Evolutionary conservation across 306 rosid genomes (phyloP).

Genomic region (Carpinus fangiana): DNA sequence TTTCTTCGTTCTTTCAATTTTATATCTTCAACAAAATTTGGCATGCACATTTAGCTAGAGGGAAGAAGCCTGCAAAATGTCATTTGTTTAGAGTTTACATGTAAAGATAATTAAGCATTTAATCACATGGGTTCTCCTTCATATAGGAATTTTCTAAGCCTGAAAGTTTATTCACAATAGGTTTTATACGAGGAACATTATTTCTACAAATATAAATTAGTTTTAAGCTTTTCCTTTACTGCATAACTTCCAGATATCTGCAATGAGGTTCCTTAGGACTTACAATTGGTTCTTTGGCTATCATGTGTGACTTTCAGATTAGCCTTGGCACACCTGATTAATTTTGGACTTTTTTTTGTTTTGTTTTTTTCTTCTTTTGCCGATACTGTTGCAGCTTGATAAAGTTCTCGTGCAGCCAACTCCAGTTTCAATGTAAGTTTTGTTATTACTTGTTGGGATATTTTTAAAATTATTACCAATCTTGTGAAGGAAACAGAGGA

Average conservation of each 20-base stretch:
- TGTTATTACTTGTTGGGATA: slow-evolving; percentile 11
- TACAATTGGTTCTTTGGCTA: not conserved
- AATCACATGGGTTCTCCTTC: not conserved
- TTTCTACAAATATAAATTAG: not conserved
- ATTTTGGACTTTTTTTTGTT: not conserved
- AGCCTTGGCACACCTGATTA: slow-evolving; percentile 1
- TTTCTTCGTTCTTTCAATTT: not conserved
- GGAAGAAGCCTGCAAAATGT: not conserved
- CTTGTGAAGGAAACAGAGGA: slow-evolving; percentile 20
- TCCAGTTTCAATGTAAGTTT: slow-evolving; percentile 85
- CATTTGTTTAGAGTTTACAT: not conserved
- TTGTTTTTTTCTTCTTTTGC: too few species aligned
- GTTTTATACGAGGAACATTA: not conserved
- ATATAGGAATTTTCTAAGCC: not conserved
- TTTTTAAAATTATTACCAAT: not conserved
- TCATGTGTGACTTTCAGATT: not conserved
- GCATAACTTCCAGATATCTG: not conserved
- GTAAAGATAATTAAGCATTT: not conserved
- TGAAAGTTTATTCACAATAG: not conserved
- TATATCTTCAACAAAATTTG: not conserved
- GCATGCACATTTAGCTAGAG: not conserved
- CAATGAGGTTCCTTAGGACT: not conserved
- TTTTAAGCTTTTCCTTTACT: not conserved
- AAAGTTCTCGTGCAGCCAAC: slow-evolving; percentile 72
- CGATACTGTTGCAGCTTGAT: slow-evolving; percentile 59